Conservation (phyloP, 306 rosid species). For the Corylus avellana region DNA sequence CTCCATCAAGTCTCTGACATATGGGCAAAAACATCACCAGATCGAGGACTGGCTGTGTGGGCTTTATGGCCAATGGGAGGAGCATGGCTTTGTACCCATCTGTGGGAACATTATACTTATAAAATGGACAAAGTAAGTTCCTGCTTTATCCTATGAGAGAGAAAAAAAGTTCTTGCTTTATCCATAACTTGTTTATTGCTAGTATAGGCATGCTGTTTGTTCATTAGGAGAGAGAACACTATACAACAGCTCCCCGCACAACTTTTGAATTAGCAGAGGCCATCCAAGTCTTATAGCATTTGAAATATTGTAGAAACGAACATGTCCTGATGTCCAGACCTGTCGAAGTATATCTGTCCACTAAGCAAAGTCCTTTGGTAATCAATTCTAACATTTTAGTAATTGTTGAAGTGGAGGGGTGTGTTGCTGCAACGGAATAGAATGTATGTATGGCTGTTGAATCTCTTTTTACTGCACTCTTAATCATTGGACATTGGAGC, state of each 20-base stretch:
- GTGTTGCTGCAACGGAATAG: not conserved
- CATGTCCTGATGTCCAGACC: not conserved
- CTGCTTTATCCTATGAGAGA: conserved; percentile 4
- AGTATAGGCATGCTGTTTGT: not conserved
- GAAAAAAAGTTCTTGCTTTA: conserved; percentile 49
- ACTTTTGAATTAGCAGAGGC: not conserved
- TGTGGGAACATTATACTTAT: conserved; percentile 92
- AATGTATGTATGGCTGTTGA: not conserved
- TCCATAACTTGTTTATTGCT: conserved; percentile 10
- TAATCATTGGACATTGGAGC: not conserved
- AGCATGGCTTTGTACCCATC: conserved; percentile 87
- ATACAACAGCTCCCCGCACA: not conserved
- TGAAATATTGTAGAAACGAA: not conserved
- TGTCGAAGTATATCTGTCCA: not conserved
- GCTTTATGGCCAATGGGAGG: conserved; percentile 99
- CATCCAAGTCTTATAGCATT: not conserved
- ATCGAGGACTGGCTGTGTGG: conserved; percentile 89
- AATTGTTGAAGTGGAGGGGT: not conserved
- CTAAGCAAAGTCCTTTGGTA: not conserved
- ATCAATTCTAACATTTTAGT: not conserved
- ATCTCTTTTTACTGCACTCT: not conserved
- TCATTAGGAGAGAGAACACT: not conserved
- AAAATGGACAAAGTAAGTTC: conserved; percentile 82
- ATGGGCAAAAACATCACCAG: conserved; percentile 95
- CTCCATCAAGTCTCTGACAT: conserved; percentile 88